Conservation (phyloP, 345 rosid genomes). For the Zanthoxylum bungeanum region DNA sequence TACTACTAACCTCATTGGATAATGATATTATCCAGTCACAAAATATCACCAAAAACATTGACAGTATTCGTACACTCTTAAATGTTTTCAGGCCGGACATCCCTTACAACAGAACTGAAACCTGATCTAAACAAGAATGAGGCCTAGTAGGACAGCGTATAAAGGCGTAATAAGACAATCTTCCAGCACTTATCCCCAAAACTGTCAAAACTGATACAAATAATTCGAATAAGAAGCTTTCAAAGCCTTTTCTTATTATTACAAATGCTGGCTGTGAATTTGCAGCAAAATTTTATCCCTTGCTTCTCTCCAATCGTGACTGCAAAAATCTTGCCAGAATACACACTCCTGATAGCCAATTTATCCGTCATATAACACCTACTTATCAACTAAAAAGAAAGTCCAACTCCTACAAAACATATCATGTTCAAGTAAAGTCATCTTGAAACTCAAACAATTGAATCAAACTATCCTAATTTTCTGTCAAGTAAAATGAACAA, state of each 20-base stretch:
- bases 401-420: neutral
- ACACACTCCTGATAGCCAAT: neutral
- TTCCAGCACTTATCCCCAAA: constrained; percentile 12
- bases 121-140: neutral
- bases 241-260: neutral
- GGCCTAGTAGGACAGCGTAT: constrained; percentile 2
- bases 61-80: neutral
- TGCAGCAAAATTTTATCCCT: neutral
- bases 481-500: neutral
- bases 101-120: neutral
- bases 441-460: no score
- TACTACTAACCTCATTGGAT: neutral
- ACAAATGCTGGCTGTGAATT: neutral
- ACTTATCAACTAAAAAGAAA: neutral
- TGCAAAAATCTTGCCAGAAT: neutral
- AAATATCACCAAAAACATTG: constrained; percentile 1
- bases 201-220: neutral
- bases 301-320: neutral
- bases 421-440: neutral
- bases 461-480: neutral
- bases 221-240: neutral
- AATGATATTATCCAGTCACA: constrained; percentile 5
- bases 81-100: neutral
- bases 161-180: constrained; percentile 1
- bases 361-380: neutral